Conservation (phyloP, 75 land plant species). For the Chamaecyparis obtusa region DNA sequence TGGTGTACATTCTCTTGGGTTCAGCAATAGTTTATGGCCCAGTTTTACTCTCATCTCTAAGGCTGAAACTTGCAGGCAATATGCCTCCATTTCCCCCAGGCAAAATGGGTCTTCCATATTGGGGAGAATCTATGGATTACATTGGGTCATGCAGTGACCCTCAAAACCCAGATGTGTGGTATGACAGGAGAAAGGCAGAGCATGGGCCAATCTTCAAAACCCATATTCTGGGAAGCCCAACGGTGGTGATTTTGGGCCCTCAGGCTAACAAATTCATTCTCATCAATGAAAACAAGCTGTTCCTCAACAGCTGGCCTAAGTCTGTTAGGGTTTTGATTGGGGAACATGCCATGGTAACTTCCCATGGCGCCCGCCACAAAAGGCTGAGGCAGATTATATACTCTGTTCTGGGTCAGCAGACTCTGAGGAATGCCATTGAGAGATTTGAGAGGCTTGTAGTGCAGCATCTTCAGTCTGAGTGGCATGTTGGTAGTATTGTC, state of each 20-base stretch:
- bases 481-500: background rate
- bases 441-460: background rate
- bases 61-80: background rate
- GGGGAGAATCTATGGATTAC: slow-evolving; percentile 9
- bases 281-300: background rate
- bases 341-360: background rate
- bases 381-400: background rate
- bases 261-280: background rate
- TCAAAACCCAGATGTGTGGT: background rate
- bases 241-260: background rate
- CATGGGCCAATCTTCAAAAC: background rate
- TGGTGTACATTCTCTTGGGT: too few relatives aligned
- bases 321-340: background rate
- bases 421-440: background rate
- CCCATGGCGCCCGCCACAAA: background rate
- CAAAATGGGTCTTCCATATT: slow-evolving; percentile 1
- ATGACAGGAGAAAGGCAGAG: background rate
- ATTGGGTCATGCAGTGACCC: background rate
- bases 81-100: slow-evolving; percentile 11
- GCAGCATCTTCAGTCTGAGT: background rate
- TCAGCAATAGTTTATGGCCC: background rate
- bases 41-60: background rate
- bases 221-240: slow-evolving; percentile 1
- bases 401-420: background rate
- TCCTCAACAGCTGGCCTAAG: background rate